Evolutionary conservation across 2,329 filamentous ascomycete genomes (phyloP).

Genomic region (Aspergillus sp.): DNA sequence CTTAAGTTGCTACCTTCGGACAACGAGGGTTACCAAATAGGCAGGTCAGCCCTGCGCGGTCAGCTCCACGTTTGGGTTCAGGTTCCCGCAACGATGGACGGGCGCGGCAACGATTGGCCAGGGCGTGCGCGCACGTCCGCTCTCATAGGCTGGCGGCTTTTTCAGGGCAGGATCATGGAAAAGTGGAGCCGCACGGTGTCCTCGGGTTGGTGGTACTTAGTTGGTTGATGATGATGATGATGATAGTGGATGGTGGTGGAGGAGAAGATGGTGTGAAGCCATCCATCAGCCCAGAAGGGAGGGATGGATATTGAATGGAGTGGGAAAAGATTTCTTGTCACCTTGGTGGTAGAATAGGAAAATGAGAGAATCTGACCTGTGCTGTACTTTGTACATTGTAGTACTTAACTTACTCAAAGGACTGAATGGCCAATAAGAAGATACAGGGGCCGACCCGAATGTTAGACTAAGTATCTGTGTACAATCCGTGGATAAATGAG

Average conservation of each 20-base stretch:
- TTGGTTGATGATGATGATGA: too few species aligned
- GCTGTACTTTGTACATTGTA: too few species aligned
- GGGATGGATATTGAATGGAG: too few species aligned
- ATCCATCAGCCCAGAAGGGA: not conserved
- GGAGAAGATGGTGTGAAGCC: constrained; percentile 2
- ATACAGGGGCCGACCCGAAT: not conserved
- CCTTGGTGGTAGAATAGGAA: too few species aligned
- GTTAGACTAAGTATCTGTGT: not conserved
- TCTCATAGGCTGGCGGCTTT: not conserved
- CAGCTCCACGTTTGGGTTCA: constrained; percentile 5
- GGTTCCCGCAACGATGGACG: not conserved
- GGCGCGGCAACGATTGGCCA: constrained; percentile 1
- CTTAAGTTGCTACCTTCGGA: constrained; percentile 8
- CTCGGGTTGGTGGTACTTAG: not conserved
- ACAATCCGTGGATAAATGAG: not conserved
- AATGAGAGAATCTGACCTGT: too few species aligned
- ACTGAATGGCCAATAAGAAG: not conserved
- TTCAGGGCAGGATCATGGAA: not conserved
- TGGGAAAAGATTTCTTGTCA: too few species aligned
- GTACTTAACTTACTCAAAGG: too few species aligned
- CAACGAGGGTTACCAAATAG: not conserved
- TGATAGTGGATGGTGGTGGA: not conserved
- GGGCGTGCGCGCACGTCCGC: not conserved
- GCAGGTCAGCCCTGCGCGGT: constrained; percentile 11
- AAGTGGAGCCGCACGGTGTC: not conserved